Base-by-base conservation (phyloP, 345 rosid species). In the Aegle marmelos region DNA sequence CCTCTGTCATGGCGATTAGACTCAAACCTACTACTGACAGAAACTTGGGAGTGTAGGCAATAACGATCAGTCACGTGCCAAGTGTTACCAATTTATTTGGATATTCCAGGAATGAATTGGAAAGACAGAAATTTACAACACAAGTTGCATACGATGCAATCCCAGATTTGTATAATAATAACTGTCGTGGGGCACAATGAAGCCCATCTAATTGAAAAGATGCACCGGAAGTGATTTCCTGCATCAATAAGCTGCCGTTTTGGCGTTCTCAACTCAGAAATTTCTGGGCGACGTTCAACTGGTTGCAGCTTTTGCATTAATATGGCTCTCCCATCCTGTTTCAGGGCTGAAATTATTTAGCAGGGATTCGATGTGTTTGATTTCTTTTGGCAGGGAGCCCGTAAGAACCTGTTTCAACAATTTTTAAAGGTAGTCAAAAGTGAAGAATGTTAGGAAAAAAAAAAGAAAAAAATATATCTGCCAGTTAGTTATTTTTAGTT, bases 341-440 rank as follows among this genome's bases (percentile, higher is more conserved):
- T 79, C 82, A 17, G 45, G 62, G 76, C 90, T 82, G 84, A 84
- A 87, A 64, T 91, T 83, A 73, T 90, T 89, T 78, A 94, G 84
- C 87, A 96, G 82, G 37, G 92, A 83, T 73, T 90, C 95, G 0
- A 92, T 87, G 81, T 94, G 98, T 82, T 90, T 89, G 72, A 90
- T 83, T 86, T 94, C 97, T 76, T 96, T 96, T 0, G 99, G 98
- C 93, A 96, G 86, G 19, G 99, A 96, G 66, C 98, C 97, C 9
- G 98, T 96, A 13, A 96, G 95, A 70, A 96, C 97, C 97, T 89
- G 82, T 82, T 84, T 73, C 73, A 50, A 50, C 36, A 53, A 63
- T 13, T 19, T 28, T 25, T 70, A 64, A 69, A 57, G n/a, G 60
- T 8, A 64, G 50, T 50, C 41, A 59, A 74, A 6, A 28, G 37